These are phyloP conservation scores for Achaetomiella virescens DNA, from an alignment of 495 filamentous ascomycete genomes.

Conservation along the genomic window DNA sequence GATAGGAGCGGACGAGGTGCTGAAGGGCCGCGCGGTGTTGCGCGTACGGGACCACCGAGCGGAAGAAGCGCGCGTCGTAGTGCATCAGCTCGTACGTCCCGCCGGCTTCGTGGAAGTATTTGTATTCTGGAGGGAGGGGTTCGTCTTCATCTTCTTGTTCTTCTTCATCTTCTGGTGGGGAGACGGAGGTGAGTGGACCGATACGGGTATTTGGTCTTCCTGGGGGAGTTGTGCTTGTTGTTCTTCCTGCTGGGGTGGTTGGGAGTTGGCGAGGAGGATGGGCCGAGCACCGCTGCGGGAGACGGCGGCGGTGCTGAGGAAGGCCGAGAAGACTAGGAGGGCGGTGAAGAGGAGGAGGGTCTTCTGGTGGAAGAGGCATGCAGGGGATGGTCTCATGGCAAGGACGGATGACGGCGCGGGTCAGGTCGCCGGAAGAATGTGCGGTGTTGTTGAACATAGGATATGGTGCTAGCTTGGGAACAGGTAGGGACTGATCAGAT, in stretches of 20 bases:
- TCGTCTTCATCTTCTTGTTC: neutral
- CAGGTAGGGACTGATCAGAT: too few relatives aligned
- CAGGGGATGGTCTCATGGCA: neutral
- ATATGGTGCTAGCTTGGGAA: too few relatives aligned
- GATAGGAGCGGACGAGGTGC: constrained; percentile 67
- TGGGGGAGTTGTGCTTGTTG: neutral
- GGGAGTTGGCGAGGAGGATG: neutral
- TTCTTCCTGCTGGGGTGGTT: neutral
- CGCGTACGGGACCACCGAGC: constrained; percentile 52
- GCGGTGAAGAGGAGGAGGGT: neutral
- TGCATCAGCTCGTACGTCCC: constrained; percentile 52
- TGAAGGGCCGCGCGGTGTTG: constrained; percentile 57
- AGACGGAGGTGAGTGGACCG: neutral
- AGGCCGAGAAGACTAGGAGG: neutral
- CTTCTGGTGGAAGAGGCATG: neutral
- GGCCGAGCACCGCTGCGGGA: neutral
- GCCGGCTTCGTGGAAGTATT: constrained; percentile 55
- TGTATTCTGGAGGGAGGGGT: constrained; percentile 20
- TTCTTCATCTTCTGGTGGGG: neutral
- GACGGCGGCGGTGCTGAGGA: constrained; percentile 6
- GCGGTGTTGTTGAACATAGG: neutral
- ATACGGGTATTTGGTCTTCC: neutral
- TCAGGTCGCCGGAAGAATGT: neutral
- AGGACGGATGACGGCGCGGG: neutral
- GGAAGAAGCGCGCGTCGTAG: constrained; percentile 69